Conservation (phyloP, 129 eudicot species). For the Pulicaria dysenterica region DNA sequence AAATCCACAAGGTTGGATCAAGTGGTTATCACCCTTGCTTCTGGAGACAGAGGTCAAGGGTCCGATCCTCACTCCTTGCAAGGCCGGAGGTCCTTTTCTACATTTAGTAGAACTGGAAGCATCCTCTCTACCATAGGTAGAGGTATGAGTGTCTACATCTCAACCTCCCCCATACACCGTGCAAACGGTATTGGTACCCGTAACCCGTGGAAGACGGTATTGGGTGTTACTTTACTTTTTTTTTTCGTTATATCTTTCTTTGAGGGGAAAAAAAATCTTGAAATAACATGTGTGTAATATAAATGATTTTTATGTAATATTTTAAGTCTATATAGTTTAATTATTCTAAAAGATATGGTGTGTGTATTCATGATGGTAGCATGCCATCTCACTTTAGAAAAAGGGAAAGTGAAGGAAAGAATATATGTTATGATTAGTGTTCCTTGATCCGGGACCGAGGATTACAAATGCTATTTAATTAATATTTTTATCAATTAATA, state of each 20-base stretch:
- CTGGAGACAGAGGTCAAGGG: no score
- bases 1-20: no score
- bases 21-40: no score
- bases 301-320: conserved; percentile 23
- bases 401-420: conserved; percentile 32
- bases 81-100: no score
- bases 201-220: no score
- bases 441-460: conserved; percentile 23
- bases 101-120: no score
- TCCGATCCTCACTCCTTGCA: no score
- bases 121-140: no score
- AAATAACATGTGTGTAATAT: conserved; percentile 16
- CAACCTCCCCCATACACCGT: no score
- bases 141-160: no score
- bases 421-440: conserved; percentile 29
- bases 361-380: conserved; percentile 33
- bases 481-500: conserved; percentile 7
- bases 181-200: no score
- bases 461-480: neutral
- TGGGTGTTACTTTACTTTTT: no score
- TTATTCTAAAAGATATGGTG: conserved; percentile 20
- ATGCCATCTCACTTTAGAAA: conserved; percentile 30
- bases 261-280: neutral
- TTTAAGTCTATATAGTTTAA: neutral
- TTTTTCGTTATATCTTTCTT: neutral